These are phyloP conservation scores for Candida chauliodis DNA, from an alignment of 805 yeast species.

Conservation along the genomic window DNA sequence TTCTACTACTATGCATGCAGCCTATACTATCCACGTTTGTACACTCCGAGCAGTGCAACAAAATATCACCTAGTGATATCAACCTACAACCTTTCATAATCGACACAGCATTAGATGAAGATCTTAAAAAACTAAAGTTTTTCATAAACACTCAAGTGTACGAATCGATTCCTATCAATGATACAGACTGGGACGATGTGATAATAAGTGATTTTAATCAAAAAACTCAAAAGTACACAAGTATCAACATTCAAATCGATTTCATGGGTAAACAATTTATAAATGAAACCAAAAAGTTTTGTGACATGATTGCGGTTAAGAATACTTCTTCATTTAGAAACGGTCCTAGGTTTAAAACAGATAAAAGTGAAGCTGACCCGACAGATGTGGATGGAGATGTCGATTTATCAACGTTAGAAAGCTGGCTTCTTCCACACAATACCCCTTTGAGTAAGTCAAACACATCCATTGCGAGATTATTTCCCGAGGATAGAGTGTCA, in stretches of 20 bases:
- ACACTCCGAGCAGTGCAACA: constrained; percentile 16
- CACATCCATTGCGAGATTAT: constrained; percentile 7
- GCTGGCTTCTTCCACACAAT: too few relatives aligned
- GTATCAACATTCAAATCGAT: constrained; percentile 43
- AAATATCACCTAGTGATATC: constrained; percentile 6
- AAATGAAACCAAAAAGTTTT: constrained; percentile 40
- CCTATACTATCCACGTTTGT: constrained; percentile 20
- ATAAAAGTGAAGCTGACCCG: not conserved
- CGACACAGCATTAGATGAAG: constrained; percentile 34
- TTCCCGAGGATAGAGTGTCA: constrained; percentile 20
- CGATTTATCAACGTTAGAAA: not conserved
- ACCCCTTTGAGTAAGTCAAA: constrained; percentile 1
- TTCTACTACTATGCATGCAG: constrained; percentile 11
- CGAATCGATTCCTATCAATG: constrained; percentile 11
- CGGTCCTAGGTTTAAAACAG: constrained; percentile 24
- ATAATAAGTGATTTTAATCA: constrained; percentile 41
- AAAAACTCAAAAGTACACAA: constrained; percentile 46
- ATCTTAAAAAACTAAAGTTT: constrained; percentile 26
- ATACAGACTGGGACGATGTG: constrained; percentile 2
- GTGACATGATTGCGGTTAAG: constrained; percentile 39
- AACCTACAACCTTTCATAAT: constrained; percentile 25
- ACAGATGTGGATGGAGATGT: not conserved
- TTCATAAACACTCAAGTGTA: constrained; percentile 31
- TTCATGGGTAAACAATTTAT: constrained; percentile 41
- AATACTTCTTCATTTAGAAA: constrained; percentile 23